These are phyloP conservation scores for Candida sonorensis DNA, from an alignment of 805 yeast genomes.

Conservation along the genomic window DNA sequence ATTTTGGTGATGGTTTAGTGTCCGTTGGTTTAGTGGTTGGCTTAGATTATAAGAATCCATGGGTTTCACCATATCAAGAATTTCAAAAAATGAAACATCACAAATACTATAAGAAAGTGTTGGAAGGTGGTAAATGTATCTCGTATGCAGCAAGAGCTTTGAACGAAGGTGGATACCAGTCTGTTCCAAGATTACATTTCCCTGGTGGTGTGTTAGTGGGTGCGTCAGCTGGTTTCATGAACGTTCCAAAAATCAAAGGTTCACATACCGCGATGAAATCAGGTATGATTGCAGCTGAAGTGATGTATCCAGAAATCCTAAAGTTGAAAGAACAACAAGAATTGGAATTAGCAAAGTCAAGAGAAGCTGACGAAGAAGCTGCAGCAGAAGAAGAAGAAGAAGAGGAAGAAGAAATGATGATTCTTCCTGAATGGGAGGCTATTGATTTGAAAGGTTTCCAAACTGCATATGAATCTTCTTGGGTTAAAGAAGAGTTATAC, in stretches of 20 bases:
- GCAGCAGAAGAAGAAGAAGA: slow-evolving; percentile 36
- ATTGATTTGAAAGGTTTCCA: slow-evolving; percentile 57
- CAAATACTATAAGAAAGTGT: slow-evolving; percentile 67
- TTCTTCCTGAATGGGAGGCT: slow-evolving; percentile 32
- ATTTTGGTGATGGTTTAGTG: slow-evolving; percentile 89
- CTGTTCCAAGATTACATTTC: slow-evolving; percentile 83
- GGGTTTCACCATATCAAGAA: slow-evolving; percentile 91
- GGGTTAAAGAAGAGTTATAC: slow-evolving; percentile 80
- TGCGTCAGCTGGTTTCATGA: slow-evolving; percentile 93
- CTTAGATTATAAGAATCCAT: slow-evolving; percentile 90
- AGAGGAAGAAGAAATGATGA: slow-evolving; percentile 29
- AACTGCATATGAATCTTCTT: slow-evolving; percentile 59
- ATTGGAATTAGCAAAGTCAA: slow-evolving; percentile 30
- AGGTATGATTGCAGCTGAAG: slow-evolving; percentile 92
- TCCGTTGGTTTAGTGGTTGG: slow-evolving; percentile 94
- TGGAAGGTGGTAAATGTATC: slow-evolving; percentile 87
- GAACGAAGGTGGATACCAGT: slow-evolving; percentile 95
- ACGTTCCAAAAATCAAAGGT: slow-evolving; percentile 96
- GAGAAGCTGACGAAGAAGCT: slow-evolving; percentile 33
- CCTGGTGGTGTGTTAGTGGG: slow-evolving; percentile 98
- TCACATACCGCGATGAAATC: slow-evolving; percentile 96
- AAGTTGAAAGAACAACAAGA: slow-evolving; percentile 36
- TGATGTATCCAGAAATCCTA: slow-evolving; percentile 47
- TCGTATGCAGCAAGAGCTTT: slow-evolving; percentile 94
- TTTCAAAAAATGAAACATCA: slow-evolving; percentile 92